Conservation (phyloP, 1,284 basidiomycete genomes). For the Leccinum fallax region DNA sequence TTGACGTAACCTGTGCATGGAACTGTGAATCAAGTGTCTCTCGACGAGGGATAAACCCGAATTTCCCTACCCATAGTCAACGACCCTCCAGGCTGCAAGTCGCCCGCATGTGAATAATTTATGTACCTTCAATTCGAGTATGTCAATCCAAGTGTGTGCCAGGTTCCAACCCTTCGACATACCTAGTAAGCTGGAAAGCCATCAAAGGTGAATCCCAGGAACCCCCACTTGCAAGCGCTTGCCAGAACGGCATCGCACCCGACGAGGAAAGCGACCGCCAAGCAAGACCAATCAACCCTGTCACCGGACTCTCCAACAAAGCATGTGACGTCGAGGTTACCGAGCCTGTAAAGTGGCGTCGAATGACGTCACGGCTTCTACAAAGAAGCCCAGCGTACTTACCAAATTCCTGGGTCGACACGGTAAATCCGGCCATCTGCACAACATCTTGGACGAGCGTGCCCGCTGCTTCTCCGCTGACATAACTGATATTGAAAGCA, state of each 20-base stretch:
- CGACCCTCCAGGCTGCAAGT: conserved; percentile 48
- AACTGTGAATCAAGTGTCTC: conserved; percentile 1
- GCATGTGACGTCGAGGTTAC: conserved; percentile 25
- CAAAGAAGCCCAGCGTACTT: neutral
- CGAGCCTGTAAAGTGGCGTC: conserved; percentile 15
- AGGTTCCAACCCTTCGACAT: neutral
- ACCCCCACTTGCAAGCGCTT: conserved; percentile 46
- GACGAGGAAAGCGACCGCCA: conserved; percentile 48
- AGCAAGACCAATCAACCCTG: conserved; percentile 53
- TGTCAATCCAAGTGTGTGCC: conserved; percentile 1
- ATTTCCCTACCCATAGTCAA: conserved; percentile 54
- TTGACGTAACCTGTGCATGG: conserved; percentile 37
- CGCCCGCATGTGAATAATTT: conserved; percentile 34
- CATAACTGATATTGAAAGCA: conserved; percentile 56
- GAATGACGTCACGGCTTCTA: neutral
- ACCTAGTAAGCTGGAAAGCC: conserved; percentile 45
- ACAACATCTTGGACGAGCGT: conserved; percentile 52
- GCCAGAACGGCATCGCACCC: conserved; percentile 54
- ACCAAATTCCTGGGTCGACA: conserved; percentile 46
- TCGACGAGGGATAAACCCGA: neutral
- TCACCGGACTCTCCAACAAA: conserved; percentile 34
- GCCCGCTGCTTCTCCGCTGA: conserved; percentile 55
- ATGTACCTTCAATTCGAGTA: conserved; percentile 27
- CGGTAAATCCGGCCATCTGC: conserved; percentile 50
- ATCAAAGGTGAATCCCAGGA: conserved; percentile 42